These are phyloP conservation scores for Panicum miliaceum DNA, from an alignment of 176 grass and related monocot species.

Conservation along the genomic window DNA sequence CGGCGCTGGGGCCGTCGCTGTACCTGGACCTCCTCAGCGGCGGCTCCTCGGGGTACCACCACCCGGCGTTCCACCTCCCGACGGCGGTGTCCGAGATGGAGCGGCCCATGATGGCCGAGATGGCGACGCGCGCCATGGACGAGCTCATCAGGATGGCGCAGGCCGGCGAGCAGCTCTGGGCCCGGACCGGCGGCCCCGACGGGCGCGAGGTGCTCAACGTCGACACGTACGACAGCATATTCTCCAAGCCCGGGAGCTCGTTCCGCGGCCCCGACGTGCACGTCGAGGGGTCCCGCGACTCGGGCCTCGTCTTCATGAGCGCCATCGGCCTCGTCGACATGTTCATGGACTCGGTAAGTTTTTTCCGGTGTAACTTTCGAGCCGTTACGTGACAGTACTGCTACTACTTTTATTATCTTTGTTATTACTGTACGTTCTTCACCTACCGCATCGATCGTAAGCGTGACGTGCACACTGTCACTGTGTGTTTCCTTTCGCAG, in stretches of 20 bases:
- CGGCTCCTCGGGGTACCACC: conserved; percentile 34
- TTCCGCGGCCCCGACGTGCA: conserved; percentile 62
- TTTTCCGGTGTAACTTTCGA: too few species aligned
- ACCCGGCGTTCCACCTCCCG: conserved; percentile 44
- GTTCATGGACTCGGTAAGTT: conserved; percentile 81
- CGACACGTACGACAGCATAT: conserved; percentile 74
- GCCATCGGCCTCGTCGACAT: conserved; percentile 68
- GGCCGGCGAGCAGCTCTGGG: conserved; percentile 74
- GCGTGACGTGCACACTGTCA: conserved; percentile 2
- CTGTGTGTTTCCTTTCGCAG: conserved; percentile 36
- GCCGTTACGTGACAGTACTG: neutral
- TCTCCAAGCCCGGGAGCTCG: conserved; percentile 55
- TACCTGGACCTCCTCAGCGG: conserved; percentile 79
- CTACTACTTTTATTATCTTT: neutral
- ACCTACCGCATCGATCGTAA: neutral
- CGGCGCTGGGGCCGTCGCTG: conserved; percentile 61
- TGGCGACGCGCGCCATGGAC: conserved; percentile 82
- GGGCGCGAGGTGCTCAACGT: conserved; percentile 63
- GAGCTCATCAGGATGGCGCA: conserved; percentile 80
- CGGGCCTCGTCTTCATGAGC: conserved; percentile 64
- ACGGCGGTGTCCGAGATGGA: conserved; percentile 70
- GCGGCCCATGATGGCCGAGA: conserved; percentile 76
- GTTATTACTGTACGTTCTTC: neutral
- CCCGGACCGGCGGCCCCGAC: conserved; percentile 42
- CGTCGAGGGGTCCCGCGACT: conserved; percentile 77